A percentile compares a stretch with the other conserved stretches of the same genome.
phyloP scores from a whole-genome alignment of 257 asterid species.

The Solanum medicagineum region DNA sequence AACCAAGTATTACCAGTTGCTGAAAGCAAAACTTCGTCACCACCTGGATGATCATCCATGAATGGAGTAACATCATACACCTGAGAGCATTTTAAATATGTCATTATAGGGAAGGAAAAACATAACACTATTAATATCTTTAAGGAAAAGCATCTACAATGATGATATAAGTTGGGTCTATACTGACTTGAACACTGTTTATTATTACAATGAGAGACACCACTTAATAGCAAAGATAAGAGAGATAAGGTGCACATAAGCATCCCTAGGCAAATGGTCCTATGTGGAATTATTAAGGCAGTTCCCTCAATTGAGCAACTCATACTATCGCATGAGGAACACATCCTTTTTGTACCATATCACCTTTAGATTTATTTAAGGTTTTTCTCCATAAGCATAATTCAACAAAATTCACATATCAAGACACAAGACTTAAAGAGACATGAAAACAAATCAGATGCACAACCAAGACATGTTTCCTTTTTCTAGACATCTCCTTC shows the following conservation, averaged over 20 bases:
- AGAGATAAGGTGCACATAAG: neutral
- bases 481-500: neutral
- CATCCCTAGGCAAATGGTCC: neutral
- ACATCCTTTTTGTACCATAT: neutral
- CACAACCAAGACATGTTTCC: neutral
- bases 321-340: neutral
- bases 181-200: neutral
- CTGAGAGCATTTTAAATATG: constrained; percentile 11
- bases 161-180: neutral
- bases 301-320: neutral
- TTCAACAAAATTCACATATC: neutral
- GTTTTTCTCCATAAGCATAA: neutral
- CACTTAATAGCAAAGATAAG: neutral
- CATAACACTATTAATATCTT: neutral
- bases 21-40: constrained; percentile 78
- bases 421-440: neutral
- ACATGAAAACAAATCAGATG: neutral
- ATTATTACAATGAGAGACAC: neutral
- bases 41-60: constrained; percentile 97
- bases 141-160: neutral
- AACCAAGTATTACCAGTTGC: constrained; percentile 44
- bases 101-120: neutral
- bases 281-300: neutral
- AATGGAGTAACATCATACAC: constrained; percentile 87
- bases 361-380: neutral